These are phyloP conservation scores for Trichoderma afroharzianum DNA, from an alignment of 2,329 filamentous ascomycete species.

Conservation along the genomic window DNA sequence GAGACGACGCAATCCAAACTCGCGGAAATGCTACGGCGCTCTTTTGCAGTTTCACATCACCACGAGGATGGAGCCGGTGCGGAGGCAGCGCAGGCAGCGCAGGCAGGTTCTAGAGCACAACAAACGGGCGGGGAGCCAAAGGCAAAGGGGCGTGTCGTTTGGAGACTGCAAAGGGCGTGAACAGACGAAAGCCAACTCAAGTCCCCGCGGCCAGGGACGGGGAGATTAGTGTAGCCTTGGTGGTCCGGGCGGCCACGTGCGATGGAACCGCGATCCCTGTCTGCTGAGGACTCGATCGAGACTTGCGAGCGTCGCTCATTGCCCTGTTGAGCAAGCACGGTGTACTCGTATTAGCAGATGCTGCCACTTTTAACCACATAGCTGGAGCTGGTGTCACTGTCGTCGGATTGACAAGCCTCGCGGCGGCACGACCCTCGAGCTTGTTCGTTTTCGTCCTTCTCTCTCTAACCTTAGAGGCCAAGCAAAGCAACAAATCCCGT, in stretches of 20 bases:
- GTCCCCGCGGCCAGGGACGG: constrained; percentile 17
- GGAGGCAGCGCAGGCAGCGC: background rate
- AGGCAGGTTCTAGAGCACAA: background rate
- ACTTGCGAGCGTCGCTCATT: constrained; percentile 16
- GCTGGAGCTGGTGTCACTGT: background rate
- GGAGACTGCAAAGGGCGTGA: background rate
- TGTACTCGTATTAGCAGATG: background rate
- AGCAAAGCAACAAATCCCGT: background rate
- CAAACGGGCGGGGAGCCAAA: background rate
- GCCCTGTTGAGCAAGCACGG: constrained; percentile 4
- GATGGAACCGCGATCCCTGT: constrained; percentile 16
- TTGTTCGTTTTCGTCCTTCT: background rate
- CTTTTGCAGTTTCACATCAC: background rate
- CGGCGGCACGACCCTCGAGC: background rate
- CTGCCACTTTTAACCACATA: background rate
- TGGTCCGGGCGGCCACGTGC: constrained; percentile 24
- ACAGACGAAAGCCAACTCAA: background rate
- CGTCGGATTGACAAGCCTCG: background rate
- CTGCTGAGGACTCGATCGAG: constrained; percentile 15
- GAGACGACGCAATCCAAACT: background rate
- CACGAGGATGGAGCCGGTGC: background rate
- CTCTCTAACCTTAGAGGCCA: background rate
- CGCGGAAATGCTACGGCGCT: background rate
- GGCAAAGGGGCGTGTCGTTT: background rate
- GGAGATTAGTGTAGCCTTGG: constrained; percentile 19